Conservation (phyloP, 1,284 basidiomycete species). For the Peniophora sp. region DNA sequence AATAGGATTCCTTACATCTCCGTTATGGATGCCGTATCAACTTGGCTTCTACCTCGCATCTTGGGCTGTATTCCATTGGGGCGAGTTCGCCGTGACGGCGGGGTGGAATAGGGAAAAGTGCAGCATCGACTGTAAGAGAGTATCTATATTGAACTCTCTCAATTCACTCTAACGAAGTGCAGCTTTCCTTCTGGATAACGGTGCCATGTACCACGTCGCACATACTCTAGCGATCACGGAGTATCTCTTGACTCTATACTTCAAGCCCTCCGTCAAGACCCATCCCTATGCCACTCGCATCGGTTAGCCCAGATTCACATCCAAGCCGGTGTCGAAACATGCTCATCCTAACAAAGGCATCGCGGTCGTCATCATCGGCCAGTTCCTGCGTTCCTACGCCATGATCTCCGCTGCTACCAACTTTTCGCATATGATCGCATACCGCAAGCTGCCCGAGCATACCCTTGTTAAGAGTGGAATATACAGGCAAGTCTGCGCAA, state of each 20-base stretch:
- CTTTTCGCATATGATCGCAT: conserved; percentile 87
- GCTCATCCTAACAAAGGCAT: conserved; percentile 42
- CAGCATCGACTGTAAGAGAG: conserved; percentile 80
- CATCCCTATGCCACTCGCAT: conserved; percentile 44
- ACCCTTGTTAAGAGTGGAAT: conserved; percentile 81
- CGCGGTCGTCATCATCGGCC: conserved; percentile 59
- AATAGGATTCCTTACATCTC: conserved; percentile 37
- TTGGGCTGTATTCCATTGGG: conserved; percentile 87
- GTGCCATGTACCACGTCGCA: conserved; percentile 78
- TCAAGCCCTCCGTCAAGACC: conserved; percentile 53
- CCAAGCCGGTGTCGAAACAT: too few relatives aligned
- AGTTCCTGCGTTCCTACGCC: conserved; percentile 76
- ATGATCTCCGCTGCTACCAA: conserved; percentile 95
- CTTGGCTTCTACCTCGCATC: conserved; percentile 77
- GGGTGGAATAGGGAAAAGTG: conserved; percentile 93
- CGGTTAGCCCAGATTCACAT: conserved; percentile 50
- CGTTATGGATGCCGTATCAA: conserved; percentile 69
- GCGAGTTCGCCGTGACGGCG: conserved; percentile 92
- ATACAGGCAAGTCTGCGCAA: conserved; percentile 48
- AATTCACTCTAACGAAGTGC: neutral
- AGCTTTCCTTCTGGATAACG: conserved; percentile 96
- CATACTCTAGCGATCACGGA: conserved; percentile 76
- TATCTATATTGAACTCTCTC: neutral
- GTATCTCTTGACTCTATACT: conserved; percentile 68
- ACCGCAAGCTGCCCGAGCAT: conserved; percentile 66